Evolutionary conservation across 2,329 filamentous ascomycete genomes (phyloP).

Genomic region (Diaporthe sp.): DNA sequence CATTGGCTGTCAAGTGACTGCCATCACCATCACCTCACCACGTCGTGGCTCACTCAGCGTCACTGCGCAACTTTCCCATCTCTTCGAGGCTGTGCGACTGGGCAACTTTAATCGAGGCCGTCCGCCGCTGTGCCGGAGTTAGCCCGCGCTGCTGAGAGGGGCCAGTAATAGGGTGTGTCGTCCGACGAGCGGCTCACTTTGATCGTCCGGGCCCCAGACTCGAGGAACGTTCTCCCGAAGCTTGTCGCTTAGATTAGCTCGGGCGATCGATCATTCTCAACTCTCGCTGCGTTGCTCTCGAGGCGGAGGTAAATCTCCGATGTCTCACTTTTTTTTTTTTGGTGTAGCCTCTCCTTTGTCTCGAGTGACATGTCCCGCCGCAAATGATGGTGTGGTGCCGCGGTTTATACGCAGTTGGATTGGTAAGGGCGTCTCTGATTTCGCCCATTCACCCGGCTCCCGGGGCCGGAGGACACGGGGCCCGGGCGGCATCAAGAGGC

Average conservation of each 20-base stretch:
- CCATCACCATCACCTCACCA: constrained; percentile 6
- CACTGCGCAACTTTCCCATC: not conserved
- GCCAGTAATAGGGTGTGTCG: not conserved
- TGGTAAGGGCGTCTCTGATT: not conserved
- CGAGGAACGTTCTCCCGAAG: not conserved
- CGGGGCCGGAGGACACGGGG: not conserved
- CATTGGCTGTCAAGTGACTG: constrained; percentile 10
- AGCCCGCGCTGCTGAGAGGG: not conserved
- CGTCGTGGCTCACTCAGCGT: not conserved
- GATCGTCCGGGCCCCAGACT: not conserved
- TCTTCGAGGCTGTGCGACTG: not conserved
- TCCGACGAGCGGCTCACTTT: not conserved
- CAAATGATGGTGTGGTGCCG: not conserved
- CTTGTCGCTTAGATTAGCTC: constrained; percentile 13
- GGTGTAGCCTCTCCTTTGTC: not conserved
- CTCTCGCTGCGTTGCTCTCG: not conserved
- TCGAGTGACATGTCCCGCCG: not conserved
- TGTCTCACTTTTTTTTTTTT: too few species aligned
- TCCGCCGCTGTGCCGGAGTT: not conserved
- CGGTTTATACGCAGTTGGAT: not conserved
- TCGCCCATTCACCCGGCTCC: not conserved
- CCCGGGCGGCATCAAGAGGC: not conserved
- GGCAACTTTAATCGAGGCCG: not conserved
- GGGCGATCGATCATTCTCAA: not conserved
- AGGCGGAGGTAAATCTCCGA: not conserved